These are phyloP conservation scores for Diddensiella caesifluorescens DNA, from an alignment of 805 yeast genomes.

Conservation along the genomic window DNA sequence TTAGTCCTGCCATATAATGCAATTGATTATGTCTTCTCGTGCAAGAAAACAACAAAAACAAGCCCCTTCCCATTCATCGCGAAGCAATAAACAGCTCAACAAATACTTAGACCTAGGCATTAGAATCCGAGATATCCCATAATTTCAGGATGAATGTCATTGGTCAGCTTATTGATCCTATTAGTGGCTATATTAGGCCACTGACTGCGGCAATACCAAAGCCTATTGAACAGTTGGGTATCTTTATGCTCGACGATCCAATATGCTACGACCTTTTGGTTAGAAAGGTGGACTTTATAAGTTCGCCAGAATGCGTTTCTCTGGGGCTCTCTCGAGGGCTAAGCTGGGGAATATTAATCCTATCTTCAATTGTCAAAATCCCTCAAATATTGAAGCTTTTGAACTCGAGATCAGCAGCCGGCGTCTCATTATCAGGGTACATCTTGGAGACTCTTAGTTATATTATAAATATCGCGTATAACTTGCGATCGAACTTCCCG, in stretches of 20 bases:
- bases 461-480: slow-evolving; percentile 35
- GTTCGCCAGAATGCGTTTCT: slow-evolving; percentile 26
- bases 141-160: slow-evolving; percentile 14
- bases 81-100: too few species aligned
- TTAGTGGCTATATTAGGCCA: slow-evolving; percentile 16
- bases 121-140: too few species aligned
- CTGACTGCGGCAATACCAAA: slow-evolving; percentile 20
- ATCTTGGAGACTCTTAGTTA: slow-evolving; percentile 35
- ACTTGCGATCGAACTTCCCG: slow-evolving; percentile 33
- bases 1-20: background rate
- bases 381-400: slow-evolving; percentile 39
- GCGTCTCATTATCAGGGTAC: slow-evolving; percentile 33
- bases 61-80: background rate
- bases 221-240: slow-evolving; percentile 23
- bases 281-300: slow-evolving; percentile 23
- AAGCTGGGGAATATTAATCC: slow-evolving; percentile 35
- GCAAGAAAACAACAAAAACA: too few species aligned
- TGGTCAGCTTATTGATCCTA: slow-evolving; percentile 15
- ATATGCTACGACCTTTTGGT: slow-evolving; percentile 24
- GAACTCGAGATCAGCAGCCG: slow-evolving; percentile 31
- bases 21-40: too few species aligned
- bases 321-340: slow-evolving; percentile 32
- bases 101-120: too few species aligned
- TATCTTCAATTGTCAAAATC: slow-evolving; percentile 37
- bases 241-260: slow-evolving; percentile 20